These are phyloP conservation scores for Syncephalis fuscata DNA, from an alignment of 371 early-diverging fungal genomes.

Conservation along the genomic window DNA sequence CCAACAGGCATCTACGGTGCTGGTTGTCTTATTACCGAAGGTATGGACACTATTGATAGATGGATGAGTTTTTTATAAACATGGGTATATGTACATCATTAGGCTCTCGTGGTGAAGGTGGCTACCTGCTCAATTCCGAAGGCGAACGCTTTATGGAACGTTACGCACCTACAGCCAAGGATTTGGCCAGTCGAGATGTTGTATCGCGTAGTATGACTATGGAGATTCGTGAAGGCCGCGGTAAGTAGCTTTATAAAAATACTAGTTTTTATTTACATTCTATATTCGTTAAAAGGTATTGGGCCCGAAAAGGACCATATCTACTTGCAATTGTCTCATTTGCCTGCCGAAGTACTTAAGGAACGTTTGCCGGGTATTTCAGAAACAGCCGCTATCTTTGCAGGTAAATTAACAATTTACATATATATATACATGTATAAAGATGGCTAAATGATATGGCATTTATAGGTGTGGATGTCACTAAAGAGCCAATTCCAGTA, in stretches of 20 bases:
- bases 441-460: no score
- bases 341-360: constrained; percentile 81
- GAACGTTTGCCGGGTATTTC: constrained; percentile 97
- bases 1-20: constrained; percentile 97
- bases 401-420: constrained; percentile 17
- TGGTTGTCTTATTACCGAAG: constrained; percentile 96
- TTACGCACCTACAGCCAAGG: constrained; percentile 97
- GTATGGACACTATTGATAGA: constrained; percentile 16
- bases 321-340: constrained; percentile 87
- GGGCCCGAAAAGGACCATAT: constrained; percentile 94
- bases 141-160: constrained; percentile 98
- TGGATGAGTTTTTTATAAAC: neutral
- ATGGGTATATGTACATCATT: neutral
- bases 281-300: no score
- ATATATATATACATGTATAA: no score
- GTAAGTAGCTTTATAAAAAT: no score
- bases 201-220: constrained; percentile 96
- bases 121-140: constrained; percentile 77
- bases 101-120: constrained; percentile 85
- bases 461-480: constrained; percentile 89
- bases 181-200: constrained; percentile 94
- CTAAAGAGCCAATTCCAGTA: constrained; percentile 98
- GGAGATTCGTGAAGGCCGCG: constrained; percentile 92
- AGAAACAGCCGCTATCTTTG: constrained; percentile 94
- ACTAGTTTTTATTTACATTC: no score